phyloP scores from a whole-genome alignment of 2,329 filamentous ascomycete genomes.

The Zasmidium angulare region DNA sequence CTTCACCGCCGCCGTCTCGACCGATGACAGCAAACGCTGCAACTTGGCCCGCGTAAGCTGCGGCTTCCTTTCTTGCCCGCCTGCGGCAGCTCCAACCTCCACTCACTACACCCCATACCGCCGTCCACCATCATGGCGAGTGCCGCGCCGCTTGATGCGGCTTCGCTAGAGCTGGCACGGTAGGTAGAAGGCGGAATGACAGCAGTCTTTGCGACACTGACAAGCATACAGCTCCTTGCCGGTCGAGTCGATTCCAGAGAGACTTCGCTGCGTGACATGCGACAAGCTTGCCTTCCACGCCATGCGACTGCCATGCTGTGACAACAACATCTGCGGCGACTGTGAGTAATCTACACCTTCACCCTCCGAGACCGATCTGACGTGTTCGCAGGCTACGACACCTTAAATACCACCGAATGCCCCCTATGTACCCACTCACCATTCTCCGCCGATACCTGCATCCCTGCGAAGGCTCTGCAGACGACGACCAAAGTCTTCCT shows the following conservation, averaged over 20 bases:
- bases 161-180: constrained; percentile 10
- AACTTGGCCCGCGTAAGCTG: constrained; percentile 15
- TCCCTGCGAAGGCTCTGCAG: constrained; percentile 83
- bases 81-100: constrained; percentile 5
- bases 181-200: background rate
- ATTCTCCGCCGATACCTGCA: constrained; percentile 81
- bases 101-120: background rate
- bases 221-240: constrained; percentile 62
- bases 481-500: constrained; percentile 91
- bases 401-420: constrained; percentile 58
- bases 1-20: constrained; percentile 1
- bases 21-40: constrained; percentile 14
- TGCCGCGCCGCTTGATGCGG: background rate
- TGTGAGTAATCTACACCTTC: constrained; percentile 58
- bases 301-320: constrained; percentile 89
- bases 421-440: constrained; percentile 93
- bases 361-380: background rate
- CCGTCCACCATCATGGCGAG: constrained; percentile 8
- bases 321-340: constrained; percentile 86
- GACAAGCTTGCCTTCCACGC: constrained; percentile 88
- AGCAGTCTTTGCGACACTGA: constrained; percentile 7
- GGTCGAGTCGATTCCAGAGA: constrained; percentile 88
- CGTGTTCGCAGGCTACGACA: constrained; percentile 64
- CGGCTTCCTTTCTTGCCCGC: constrained; percentile 8
- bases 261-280: constrained; percentile 91